These are phyloP conservation scores for Xylariaceae sp. DNA, from an alignment of 2,329 filamentous ascomycete genomes.

Conservation along the genomic window DNA sequence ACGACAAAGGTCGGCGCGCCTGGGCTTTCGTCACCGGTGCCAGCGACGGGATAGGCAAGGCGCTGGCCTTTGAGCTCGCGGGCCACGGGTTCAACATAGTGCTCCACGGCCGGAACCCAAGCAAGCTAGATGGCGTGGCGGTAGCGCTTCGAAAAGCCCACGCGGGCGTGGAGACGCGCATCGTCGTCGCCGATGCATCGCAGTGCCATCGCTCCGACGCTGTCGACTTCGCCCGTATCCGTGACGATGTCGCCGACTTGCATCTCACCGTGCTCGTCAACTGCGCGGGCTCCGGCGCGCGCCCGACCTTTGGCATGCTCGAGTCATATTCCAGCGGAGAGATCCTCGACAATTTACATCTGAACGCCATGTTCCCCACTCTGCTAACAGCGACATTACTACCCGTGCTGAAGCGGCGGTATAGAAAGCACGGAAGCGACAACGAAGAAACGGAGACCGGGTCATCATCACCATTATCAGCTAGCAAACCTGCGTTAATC, in stretches of 20 bases:
- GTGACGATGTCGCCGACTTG: conserved; percentile 25
- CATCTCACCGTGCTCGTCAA: conserved; percentile 47
- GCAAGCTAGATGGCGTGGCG: conserved; percentile 38
- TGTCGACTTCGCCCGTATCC: conserved; percentile 13
- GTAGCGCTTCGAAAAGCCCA: conserved; percentile 33
- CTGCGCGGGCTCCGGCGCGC: conserved; percentile 41
- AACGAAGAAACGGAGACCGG: background rate
- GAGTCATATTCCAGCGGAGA: conserved; percentile 30
- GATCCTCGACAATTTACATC: conserved; percentile 37
- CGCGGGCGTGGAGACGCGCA: conserved; percentile 34
- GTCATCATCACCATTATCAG: background rate
- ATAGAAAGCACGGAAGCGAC: background rate
- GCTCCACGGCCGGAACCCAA: conserved; percentile 45
- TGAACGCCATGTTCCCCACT: conserved; percentile 33
- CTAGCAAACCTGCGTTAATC: conserved; percentile 17
- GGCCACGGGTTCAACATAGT: conserved; percentile 49
- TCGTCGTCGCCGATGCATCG: conserved; percentile 39
- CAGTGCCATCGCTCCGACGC: conserved; percentile 20
- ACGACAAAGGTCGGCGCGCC: conserved; percentile 15
- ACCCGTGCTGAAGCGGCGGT: conserved; percentile 17
- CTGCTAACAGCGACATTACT: conserved; percentile 19
- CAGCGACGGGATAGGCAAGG: conserved; percentile 46
- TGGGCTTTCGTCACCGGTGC: conserved; percentile 48
- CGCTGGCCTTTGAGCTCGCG: conserved; percentile 44
- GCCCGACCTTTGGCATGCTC: conserved; percentile 31